These are phyloP conservation scores for Talaromyces atroroseus DNA, from an alignment of 2,329 filamentous ascomycete species.

Conservation along the genomic window DNA sequence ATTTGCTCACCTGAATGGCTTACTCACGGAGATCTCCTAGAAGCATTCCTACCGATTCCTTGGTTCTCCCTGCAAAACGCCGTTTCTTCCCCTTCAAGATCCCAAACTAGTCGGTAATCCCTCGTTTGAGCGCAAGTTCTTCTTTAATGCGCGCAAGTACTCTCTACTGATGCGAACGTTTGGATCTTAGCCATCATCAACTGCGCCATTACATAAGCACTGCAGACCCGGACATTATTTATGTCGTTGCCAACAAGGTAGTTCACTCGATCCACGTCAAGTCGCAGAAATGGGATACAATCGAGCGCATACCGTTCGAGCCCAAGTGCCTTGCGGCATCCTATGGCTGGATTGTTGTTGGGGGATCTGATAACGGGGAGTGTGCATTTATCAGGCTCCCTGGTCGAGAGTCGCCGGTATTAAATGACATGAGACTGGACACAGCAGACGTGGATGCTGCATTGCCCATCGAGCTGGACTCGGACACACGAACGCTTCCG, in stretches of 20 bases:
- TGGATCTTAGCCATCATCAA: slow-evolving; percentile 37
- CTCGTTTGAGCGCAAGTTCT: not conserved
- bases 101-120: slow-evolving; percentile 54
- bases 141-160: not conserved
- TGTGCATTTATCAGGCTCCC: slow-evolving; percentile 71
- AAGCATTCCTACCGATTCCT: slow-evolving; percentile 59
- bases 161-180: slow-evolving; percentile 12
- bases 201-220: slow-evolving; percentile 85
- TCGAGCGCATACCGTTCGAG: slow-evolving; percentile 64
- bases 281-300: slow-evolving; percentile 65
- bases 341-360: slow-evolving; percentile 84
- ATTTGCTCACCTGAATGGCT: not conserved
- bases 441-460: slow-evolving; percentile 51
- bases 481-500: slow-evolving; percentile 21
- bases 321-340: slow-evolving; percentile 83
- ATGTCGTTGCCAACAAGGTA: slow-evolving; percentile 75
- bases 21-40: slow-evolving; percentile 35
- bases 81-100: slow-evolving; percentile 65
- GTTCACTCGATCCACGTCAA: slow-evolving; percentile 66
- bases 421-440: slow-evolving; percentile 26
- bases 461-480: slow-evolving; percentile 48
- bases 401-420: slow-evolving; percentile 19
- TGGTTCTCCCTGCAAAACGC: slow-evolving; percentile 57
- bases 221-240: slow-evolving; percentile 69
- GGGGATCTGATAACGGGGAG: slow-evolving; percentile 75